phyloP scores from a whole-genome alignment of 768 basidiomycete species.

The Tulasnella sp. region DNA sequence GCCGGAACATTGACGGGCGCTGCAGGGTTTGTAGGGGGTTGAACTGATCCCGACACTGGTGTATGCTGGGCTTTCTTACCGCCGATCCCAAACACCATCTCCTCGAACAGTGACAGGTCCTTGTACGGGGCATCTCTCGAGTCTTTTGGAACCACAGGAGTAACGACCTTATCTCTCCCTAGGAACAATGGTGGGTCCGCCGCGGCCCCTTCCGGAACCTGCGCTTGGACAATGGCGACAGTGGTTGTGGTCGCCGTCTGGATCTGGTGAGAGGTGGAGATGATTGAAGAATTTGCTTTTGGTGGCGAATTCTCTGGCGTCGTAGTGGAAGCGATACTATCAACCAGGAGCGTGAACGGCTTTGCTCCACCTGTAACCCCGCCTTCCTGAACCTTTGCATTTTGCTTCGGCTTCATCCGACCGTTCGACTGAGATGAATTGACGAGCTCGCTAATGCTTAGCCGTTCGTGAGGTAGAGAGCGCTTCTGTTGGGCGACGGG shows the following conservation, averaged over 20 bases:
- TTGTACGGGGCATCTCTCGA: conserved; percentile 7
- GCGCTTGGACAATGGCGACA: no score
- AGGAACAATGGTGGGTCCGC: no score
- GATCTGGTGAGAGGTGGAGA: not conserved
- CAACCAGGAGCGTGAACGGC: not conserved
- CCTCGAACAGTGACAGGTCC: conserved; percentile 12
- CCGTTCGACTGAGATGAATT: not conserved
- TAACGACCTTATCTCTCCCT: no score
- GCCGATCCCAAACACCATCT: conserved; percentile 14
- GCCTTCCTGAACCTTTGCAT: not conserved
- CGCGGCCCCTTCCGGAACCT: no score
- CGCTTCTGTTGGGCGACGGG: not conserved
- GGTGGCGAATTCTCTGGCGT: conserved; percentile 4
- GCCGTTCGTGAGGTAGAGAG: conserved; percentile 2
- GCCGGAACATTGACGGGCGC: not conserved
- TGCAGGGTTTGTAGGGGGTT: not conserved
- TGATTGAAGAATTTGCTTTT: not conserved
- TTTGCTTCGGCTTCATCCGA: not conserved
- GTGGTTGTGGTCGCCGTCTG: not conserved
- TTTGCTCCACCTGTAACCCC: not conserved
- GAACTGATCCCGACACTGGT: not conserved
- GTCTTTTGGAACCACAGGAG: no score
- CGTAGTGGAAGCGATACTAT: not conserved
- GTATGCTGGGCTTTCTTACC: not conserved
- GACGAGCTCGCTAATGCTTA: conserved; percentile 7